These are phyloP conservation scores for Amyloporia xantha DNA, from an alignment of 768 basidiomycete genomes.

Conservation along the genomic window DNA sequence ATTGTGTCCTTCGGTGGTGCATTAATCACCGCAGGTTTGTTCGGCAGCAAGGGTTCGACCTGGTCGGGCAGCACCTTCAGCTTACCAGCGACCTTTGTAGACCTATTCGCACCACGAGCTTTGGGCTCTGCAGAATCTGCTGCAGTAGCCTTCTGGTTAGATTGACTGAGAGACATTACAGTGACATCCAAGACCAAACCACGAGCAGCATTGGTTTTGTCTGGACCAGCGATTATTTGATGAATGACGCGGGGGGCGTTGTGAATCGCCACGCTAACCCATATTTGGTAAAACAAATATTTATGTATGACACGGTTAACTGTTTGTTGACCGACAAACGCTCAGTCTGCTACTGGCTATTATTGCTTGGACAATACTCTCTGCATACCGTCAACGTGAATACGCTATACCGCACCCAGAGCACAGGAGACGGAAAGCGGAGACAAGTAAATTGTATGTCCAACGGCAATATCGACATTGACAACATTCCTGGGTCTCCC, in stretches of 20 bases:
- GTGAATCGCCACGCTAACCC: background rate
- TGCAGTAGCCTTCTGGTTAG: slow-evolving; percentile 8
- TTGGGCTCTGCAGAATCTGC: slow-evolving; percentile 38
- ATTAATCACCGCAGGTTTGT: slow-evolving; percentile 12
- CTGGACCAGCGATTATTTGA: too few species aligned
- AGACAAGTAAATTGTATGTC: slow-evolving; percentile 7
- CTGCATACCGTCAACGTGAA: too few species aligned
- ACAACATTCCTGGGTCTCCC: background rate
- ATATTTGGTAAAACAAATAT: background rate
- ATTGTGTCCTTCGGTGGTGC: slow-evolving; percentile 16
- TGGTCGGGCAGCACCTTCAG: slow-evolving; percentile 86
- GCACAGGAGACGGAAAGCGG: too few species aligned
- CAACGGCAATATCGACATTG: background rate
- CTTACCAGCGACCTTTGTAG: slow-evolving; percentile 78
- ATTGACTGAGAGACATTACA: slow-evolving; percentile 17
- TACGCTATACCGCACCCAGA: too few species aligned
- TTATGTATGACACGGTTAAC: background rate
- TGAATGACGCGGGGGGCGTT: background rate
- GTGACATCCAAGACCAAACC: too few species aligned
- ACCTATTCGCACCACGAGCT: slow-evolving; percentile 65
- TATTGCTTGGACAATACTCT: too few species aligned
- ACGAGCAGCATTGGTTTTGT: background rate
- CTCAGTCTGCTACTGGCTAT: too few species aligned
- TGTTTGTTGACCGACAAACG: too few species aligned
- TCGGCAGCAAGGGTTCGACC: slow-evolving; percentile 42